These are phyloP conservation scores for Penicillium malachiteum DNA, from an alignment of 495 filamentous ascomycete species.

Conservation along the genomic window DNA sequence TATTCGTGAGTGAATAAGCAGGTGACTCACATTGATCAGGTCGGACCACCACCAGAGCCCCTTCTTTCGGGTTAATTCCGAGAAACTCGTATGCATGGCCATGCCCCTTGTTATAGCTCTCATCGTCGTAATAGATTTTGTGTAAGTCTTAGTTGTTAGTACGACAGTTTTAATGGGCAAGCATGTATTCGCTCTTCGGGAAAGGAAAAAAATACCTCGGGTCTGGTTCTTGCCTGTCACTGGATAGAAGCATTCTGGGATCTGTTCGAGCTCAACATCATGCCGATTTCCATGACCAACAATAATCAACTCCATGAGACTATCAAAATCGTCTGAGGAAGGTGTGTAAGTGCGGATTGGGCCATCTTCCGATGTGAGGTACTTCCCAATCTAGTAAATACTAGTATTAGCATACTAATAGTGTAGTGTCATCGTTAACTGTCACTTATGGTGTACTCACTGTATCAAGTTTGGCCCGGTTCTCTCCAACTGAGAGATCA, in stretches of 20 bases:
- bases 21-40: conserved; percentile 64
- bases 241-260: conserved; percentile 60
- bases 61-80: conserved; percentile 52
- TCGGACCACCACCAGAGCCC: conserved; percentile 59
- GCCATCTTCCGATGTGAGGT: conserved; percentile 33
- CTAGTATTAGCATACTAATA: neutral
- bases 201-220: conserved; percentile 42
- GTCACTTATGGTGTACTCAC: conserved; percentile 29
- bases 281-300: conserved; percentile 54
- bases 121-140: conserved; percentile 67
- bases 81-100: conserved; percentile 63
- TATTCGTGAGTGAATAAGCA: neutral
- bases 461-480: conserved; percentile 35
- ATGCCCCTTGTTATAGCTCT: conserved; percentile 63
- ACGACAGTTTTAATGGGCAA: neutral
- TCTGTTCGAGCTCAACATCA: conserved; percentile 56
- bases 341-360: conserved; percentile 48
- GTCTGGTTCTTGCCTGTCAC: conserved; percentile 58
- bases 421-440: too few relatives aligned
- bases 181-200: neutral
- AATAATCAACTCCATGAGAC: conserved; percentile 60
- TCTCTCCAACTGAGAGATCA: conserved; percentile 47
- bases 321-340: conserved; percentile 46
- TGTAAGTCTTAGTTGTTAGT: conserved; percentile 46
- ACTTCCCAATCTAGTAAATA: conserved; percentile 35